A percentile compares a stretch with the other conserved stretches of the same genome.
phyloP scores from a whole-genome alignment of 1,284 basidiomycete species.

The Abortiporus biennis region DNA sequence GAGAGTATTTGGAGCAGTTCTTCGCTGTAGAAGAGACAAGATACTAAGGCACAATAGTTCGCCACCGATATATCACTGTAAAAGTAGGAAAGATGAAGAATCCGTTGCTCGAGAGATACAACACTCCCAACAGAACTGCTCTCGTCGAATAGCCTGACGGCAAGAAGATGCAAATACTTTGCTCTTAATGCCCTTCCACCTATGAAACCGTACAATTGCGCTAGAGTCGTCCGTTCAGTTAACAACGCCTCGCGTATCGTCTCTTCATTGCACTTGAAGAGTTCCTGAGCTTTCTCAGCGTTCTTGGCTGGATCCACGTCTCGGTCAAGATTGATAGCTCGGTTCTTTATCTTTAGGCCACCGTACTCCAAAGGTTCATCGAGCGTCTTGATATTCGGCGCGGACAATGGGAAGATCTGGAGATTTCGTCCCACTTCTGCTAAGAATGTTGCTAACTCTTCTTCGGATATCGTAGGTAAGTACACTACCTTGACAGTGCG shows the following conservation, averaged over 20 bases:
- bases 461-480: constrained; percentile 46
- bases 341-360: constrained; percentile 26
- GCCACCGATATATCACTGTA: constrained; percentile 53
- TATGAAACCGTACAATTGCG: constrained; percentile 66
- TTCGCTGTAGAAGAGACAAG: constrained; percentile 44
- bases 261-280: constrained; percentile 45
- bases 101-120: constrained; percentile 44
- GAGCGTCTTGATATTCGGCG: constrained; percentile 34
- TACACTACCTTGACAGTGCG: constrained; percentile 56
- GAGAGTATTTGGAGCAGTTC: constrained; percentile 43
- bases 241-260: constrained; percentile 55
- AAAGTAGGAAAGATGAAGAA: constrained; percentile 53
- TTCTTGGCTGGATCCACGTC: constrained; percentile 33
- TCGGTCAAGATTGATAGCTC: constrained; percentile 36
- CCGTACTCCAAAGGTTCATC: constrained; percentile 52
- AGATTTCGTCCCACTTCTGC: constrained; percentile 36
- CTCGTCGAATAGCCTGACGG: constrained; percentile 42
- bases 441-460: constrained; percentile 48
- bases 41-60: constrained; percentile 55
- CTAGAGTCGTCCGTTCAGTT: constrained; percentile 56
- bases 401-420: constrained; percentile 25
- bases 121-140: constrained; percentile 31
- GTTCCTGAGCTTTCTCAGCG: constrained; percentile 37
- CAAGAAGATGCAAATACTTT: constrained; percentile 55
- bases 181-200: constrained; percentile 57